Base-by-base conservation (phyloP, 176 grass and related monocot species). In the Tillandsia leiboldiana region DNA sequence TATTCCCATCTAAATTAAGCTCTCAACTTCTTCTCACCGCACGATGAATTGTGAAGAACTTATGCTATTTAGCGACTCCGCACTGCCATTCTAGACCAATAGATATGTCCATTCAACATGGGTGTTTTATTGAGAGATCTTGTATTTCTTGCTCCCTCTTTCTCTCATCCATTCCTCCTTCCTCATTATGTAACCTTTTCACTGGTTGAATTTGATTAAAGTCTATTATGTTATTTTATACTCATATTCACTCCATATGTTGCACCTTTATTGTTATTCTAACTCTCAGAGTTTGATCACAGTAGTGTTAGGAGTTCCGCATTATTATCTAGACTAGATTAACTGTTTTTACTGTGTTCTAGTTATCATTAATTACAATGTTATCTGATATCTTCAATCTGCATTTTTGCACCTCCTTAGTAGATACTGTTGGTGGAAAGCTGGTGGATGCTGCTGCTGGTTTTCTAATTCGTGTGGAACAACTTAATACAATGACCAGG, bases 401-500 rank as follows among this genome's bases (percentile, higher is more conserved):
- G 58, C 58, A n/a, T 63, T 56, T 77, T 50, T 76, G 50, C 26
- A 56, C 33, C 51, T 50, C 42, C 57, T 49, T 10, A 26, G 48
- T 26, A 69, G 65, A 77, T 59, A 29, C 2, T 59, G 2, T 26
- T 59, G 51, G 51, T n/a, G 74, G 11, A 61, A 77, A 56, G 17
- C 15, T 33, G 15, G 47, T 69, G 53, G 52, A 13, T 59, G 18
- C 52, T 50, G 52, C 33, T 49, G 52, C 17, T 77, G 74, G 33
- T 68, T 77, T 77, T 62, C 33, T 52, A 50, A 68, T 77, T 51
- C 12, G 12, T 9, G 74, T 68, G 29, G 65, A 69, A 11, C 66
- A 77, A 51, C 74, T 77, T 68, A 61, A 51, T 9, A 11, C 29
- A 57, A 29, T 77, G 51, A 77, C 26, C 17, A 77, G 65, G 28